Conservation (phyloP, 2,329 filamentous ascomycete genomes). For the Alternaria burnsii region DNA sequence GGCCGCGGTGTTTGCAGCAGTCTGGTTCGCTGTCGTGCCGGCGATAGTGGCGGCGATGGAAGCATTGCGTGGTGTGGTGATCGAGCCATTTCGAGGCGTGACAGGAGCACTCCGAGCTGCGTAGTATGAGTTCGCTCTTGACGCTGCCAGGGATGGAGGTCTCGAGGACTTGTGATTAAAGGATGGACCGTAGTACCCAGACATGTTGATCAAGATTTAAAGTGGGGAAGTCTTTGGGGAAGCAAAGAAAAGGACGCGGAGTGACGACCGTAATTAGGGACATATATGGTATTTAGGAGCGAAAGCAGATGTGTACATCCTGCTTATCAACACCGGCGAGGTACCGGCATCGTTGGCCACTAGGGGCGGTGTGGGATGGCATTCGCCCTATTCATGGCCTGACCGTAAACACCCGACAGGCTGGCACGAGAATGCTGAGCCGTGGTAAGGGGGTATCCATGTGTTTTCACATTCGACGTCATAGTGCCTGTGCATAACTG, state of each 20-base stretch:
- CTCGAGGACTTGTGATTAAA: conserved; percentile 20
- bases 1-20: conserved; percentile 22
- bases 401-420: conserved; percentile 20
- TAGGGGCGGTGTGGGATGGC: conserved; percentile 8
- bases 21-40: conserved; percentile 21
- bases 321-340: conserved; percentile 7
- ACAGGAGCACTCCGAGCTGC: conserved; percentile 20
- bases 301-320: conserved; percentile 5
- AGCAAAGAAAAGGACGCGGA: conserved; percentile 1
- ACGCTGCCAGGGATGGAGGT: conserved; percentile 24
- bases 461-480: conserved; percentile 10
- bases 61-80: conserved; percentile 22
- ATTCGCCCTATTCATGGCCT: conserved; percentile 5
- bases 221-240: conserved; percentile 3
- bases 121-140: conserved; percentile 25
- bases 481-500: conserved; percentile 1
- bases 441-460: neutral
- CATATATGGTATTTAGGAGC: conserved; percentile 1
- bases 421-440: conserved; percentile 1
- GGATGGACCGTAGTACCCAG: conserved; percentile 30
- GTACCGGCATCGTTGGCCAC: conserved; percentile 13
- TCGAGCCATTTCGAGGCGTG: conserved; percentile 24
- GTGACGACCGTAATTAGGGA: neutral
- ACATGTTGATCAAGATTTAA: conserved; percentile 14
- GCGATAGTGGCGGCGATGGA: conserved; percentile 20